Evolutionary conservation across 805 yeast species (phyloP).

Genomic region (Saturnispora galanensis): DNA sequence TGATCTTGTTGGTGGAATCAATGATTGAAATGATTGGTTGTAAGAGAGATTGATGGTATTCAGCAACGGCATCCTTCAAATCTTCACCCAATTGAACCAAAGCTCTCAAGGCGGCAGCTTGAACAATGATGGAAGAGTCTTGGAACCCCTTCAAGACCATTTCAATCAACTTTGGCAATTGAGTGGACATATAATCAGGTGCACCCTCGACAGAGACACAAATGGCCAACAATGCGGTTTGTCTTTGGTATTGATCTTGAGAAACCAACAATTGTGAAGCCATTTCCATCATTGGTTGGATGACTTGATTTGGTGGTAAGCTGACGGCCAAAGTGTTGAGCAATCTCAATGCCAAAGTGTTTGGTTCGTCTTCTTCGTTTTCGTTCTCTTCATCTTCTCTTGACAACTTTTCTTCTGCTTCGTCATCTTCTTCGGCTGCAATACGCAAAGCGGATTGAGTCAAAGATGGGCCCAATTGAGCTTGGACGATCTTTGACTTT

Average conservation of each 20-base stretch:
- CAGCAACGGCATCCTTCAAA: conserved; percentile 76
- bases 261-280: conserved; percentile 50
- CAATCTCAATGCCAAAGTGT: conserved; percentile 68
- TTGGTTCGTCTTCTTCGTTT: conserved; percentile 81
- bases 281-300: conserved; percentile 64
- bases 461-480: conserved; percentile 76
- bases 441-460: conserved; percentile 65
- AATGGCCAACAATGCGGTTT: conserved; percentile 76
- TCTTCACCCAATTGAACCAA: conserved; percentile 71
- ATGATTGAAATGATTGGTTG: conserved; percentile 82
- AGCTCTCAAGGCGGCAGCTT: conserved; percentile 78
- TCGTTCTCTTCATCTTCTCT: conserved; percentile 86
- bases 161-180: conserved; percentile 64
- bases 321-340: conserved; percentile 69
- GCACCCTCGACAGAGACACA: conserved; percentile 87
- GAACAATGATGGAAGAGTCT: conserved; percentile 64
- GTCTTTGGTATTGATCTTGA: conserved; percentile 64
- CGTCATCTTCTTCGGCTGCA: conserved; percentile 73
- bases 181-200: conserved; percentile 80
- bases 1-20: conserved; percentile 73
- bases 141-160: conserved; percentile 66
- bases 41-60: conserved; percentile 69
- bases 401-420: conserved; percentile 62
- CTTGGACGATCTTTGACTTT: conserved; percentile 67
- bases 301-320: conserved; percentile 88